Percentiles rank a stretch among this genome's conserved stretches.
phyloP scores from a whole-genome alignment of 371 early-diverging fungal genomes.

The Mucor racemosus region DNA sequence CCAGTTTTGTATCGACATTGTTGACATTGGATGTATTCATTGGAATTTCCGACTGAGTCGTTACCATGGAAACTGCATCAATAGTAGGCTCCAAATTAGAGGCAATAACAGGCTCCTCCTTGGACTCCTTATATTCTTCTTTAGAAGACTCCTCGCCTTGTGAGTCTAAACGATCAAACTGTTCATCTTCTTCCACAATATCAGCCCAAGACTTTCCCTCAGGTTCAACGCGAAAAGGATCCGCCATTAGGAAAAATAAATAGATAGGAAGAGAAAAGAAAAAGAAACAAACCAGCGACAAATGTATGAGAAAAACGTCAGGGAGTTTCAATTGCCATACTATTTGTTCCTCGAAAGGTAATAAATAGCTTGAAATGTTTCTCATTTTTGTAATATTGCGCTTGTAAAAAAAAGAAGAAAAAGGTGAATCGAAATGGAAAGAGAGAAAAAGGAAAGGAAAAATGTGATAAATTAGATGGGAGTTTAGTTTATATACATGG shows the following conservation, averaged over 20 bases:
- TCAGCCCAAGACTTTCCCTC: constrained; percentile 22
- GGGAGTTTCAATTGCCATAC: not conserved
- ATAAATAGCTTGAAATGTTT: not conserved
- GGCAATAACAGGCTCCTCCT: not conserved
- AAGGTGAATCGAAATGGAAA: not conserved
- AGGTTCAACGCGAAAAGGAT: not conserved
- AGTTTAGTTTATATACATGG: not conserved
- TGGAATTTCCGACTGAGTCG: no score
- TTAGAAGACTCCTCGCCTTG: not conserved
- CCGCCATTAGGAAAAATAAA: not conserved
- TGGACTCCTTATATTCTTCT: not conserved
- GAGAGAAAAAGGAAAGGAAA: not conserved
- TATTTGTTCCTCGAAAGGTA: not conserved
- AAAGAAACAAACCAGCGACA: not conserved
- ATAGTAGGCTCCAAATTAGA: not conserved
- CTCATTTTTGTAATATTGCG: not conserved
- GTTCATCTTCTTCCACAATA: constrained; percentile 22
- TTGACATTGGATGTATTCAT: not conserved
- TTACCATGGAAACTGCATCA: not conserved
- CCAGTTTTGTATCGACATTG: not conserved
- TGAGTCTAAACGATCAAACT: not conserved
- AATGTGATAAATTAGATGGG: not conserved
- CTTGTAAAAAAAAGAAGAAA: not conserved
- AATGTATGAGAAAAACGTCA: not conserved
- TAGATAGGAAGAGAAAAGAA: constrained; percentile 6